Conservation (phyloP, 495 filamentous ascomycete genomes). For the Penicilliopsis zonata region DNA sequence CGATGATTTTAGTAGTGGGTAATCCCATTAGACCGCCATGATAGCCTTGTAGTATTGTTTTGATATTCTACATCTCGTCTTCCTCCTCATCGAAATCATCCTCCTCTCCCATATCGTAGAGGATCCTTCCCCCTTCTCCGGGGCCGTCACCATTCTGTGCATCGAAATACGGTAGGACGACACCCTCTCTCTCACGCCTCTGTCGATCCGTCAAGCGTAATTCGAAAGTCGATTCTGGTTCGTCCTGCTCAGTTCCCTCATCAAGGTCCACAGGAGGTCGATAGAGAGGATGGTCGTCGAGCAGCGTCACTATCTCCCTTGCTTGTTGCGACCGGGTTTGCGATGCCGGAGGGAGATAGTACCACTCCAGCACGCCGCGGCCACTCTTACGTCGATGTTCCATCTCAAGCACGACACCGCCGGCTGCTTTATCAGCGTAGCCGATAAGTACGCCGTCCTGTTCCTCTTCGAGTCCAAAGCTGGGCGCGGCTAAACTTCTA, state of each 20-base stretch:
- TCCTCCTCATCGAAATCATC: slow-evolving; percentile 99
- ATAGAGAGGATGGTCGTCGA: slow-evolving; percentile 70
- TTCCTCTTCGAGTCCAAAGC: slow-evolving; percentile 64
- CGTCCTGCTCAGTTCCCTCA: slow-evolving; percentile 25
- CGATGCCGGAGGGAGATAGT: slow-evolving; percentile 46
- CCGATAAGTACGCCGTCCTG: slow-evolving; percentile 64
- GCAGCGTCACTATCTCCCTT: slow-evolving; percentile 47
- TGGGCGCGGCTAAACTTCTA: slow-evolving; percentile 55
- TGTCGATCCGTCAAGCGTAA: slow-evolving; percentile 86
- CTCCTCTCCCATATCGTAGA: slow-evolving; percentile 93
- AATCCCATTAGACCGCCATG: too few relatives aligned
- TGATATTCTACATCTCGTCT: slow-evolving; percentile 65
- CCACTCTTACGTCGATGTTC: slow-evolving; percentile 76
- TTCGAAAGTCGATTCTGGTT: slow-evolving; percentile 66
- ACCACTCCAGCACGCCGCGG: slow-evolving; percentile 63
- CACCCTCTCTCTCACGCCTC: slow-evolving; percentile 66
- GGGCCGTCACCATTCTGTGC: slow-evolving; percentile 71
- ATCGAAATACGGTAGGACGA: slow-evolving; percentile 91
- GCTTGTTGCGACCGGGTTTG: slow-evolving; percentile 19
- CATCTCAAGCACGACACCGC: slow-evolving; percentile 69
- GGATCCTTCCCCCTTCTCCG: slow-evolving; percentile 74
- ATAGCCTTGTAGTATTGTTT: too few relatives aligned
- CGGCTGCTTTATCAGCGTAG: slow-evolving; percentile 25
- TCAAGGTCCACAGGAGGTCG: slow-evolving; percentile 29
- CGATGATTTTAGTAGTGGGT: too few relatives aligned